Conservation (phyloP, 169 alveolate genomes). For the Eimeria sp. region DNA sequence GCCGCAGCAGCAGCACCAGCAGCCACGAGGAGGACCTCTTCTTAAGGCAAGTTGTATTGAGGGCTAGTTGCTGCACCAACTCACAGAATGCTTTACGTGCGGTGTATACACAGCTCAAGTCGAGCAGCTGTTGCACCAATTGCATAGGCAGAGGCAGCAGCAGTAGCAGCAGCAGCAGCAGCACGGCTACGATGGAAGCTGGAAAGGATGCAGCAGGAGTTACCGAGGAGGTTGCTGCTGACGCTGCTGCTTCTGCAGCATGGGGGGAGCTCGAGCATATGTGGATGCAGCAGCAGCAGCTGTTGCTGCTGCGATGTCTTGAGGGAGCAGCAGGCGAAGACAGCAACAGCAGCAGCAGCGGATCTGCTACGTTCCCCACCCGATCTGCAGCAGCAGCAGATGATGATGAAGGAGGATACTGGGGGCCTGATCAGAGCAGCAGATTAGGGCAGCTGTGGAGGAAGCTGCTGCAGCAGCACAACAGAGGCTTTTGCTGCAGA, state of each 20-base stretch:
- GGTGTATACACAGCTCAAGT: constrained; percentile 71
- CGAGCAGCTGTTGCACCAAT: constrained; percentile 64
- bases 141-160: constrained; percentile 76
- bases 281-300: constrained; percentile 73
- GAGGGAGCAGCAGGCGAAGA: constrained; percentile 39
- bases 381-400: constrained; percentile 45
- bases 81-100: constrained; percentile 55
- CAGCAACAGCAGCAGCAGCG: constrained; percentile 69
- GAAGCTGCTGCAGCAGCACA: constrained; percentile 66
- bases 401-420: constrained; percentile 22
- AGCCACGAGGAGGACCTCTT: constrained; percentile 26
- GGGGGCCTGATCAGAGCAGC: constrained; percentile 55
- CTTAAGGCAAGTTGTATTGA: constrained; percentile 55
- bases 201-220: constrained; percentile 29
- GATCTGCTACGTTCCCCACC: neutral
- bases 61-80: constrained; percentile 58
- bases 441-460: constrained; percentile 60
- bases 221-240: constrained; percentile 60
- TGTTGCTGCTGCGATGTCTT: constrained; percentile 57
- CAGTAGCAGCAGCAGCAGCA: constrained; percentile 53
- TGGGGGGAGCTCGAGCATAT: constrained; percentile 31
- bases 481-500: constrained; percentile 64
- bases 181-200: neutral
- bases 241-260: constrained; percentile 76
- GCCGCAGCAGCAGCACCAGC: constrained; percentile 63